A percentile compares a stretch with the other conserved stretches of the same genome.
Conservation (phyloP, 1,284 basidiomycete species). For the Naganishia sp. region DNA sequence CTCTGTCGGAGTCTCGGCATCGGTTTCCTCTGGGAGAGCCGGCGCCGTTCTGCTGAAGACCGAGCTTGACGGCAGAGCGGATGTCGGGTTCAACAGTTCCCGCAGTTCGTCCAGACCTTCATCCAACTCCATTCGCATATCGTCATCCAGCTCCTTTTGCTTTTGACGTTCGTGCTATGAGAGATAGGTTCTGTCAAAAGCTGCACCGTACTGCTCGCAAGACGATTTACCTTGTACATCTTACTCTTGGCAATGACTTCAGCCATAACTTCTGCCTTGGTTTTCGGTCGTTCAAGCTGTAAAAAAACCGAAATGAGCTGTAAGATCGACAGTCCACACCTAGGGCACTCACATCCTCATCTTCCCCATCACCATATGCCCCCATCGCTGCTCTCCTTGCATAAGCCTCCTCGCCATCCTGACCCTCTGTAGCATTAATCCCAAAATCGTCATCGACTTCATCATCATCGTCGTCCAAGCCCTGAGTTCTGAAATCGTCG, state of each 20-base stretch:
- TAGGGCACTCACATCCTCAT: constrained; percentile 57
- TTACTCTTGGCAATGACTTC: constrained; percentile 99
- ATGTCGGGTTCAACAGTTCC: constrained; percentile 61
- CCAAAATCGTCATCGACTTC: constrained; percentile 58
- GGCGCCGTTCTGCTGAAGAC: constrained; percentile 12
- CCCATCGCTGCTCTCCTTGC: constrained; percentile 77
- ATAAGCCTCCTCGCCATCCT: constrained; percentile 56
- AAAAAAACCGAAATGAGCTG: background rate
- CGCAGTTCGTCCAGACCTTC: constrained; percentile 82
- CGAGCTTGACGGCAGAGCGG: constrained; percentile 34
- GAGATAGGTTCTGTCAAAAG: constrained; percentile 22
- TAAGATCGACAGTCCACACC: constrained; percentile 18
- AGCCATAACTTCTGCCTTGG: constrained; percentile 95
- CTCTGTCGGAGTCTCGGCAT: background rate
- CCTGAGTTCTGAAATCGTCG: constrained; percentile 83
- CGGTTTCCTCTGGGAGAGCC: background rate
- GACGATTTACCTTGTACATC: constrained; percentile 71
- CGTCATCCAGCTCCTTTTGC: constrained; percentile 81
- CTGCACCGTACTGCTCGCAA: background rate
- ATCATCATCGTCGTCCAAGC: constrained; percentile 67
- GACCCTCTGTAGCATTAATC: constrained; percentile 27
- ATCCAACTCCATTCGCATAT: constrained; percentile 84
- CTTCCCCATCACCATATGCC: constrained; percentile 73
- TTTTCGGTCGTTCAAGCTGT: constrained; percentile 77
- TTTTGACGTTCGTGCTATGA: constrained; percentile 78